Evolutionary conservation across 2,329 filamentous ascomycete species (phyloP).

Genomic region (Colletotrichum liaoningense): DNA sequence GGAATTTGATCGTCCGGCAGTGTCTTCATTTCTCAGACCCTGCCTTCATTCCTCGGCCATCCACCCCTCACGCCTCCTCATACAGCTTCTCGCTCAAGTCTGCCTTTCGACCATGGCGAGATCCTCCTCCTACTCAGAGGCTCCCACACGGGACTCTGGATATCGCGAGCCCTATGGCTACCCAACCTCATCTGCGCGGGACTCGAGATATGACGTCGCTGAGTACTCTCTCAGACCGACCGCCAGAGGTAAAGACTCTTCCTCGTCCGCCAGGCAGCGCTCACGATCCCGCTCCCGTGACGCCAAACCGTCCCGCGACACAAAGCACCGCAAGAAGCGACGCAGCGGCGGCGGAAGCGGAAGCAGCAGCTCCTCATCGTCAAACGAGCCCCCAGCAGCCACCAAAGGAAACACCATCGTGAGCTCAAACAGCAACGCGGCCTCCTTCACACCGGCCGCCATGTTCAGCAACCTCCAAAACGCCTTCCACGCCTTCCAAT

Average conservation of each 20-base stretch:
- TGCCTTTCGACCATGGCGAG: conserved; percentile 15
- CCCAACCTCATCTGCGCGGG: conserved; percentile 2
- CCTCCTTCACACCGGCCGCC: conserved; percentile 10
- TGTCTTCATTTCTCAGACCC: not conserved
- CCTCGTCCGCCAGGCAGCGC: conserved; percentile 14
- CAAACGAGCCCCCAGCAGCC: not conserved
- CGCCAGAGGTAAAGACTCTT: conserved; percentile 10
- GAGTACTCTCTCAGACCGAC: conserved; percentile 26
- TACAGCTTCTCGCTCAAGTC: not conserved
- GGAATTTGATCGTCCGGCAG: conserved; percentile 11
- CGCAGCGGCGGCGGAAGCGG: not conserved
- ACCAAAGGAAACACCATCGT: not conserved
- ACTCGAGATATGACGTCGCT: conserved; percentile 25
- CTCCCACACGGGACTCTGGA: not conserved
- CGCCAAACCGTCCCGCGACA: conserved; percentile 2
- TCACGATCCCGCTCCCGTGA: conserved; percentile 27
- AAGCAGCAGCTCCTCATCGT: not conserved
- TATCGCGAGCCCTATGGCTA: conserved; percentile 22
- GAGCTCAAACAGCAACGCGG: not conserved
- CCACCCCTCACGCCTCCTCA: not conserved
- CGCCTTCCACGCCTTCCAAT: conserved; percentile 25
- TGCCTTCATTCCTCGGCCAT: not conserved
- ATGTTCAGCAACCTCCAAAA: conserved; percentile 26
- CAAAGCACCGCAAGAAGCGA: conserved; percentile 25
- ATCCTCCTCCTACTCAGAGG: conserved; percentile 12